phyloP scores from a whole-genome alignment of 306 rosid genomes.

The Arachis hypogaea region DNA sequence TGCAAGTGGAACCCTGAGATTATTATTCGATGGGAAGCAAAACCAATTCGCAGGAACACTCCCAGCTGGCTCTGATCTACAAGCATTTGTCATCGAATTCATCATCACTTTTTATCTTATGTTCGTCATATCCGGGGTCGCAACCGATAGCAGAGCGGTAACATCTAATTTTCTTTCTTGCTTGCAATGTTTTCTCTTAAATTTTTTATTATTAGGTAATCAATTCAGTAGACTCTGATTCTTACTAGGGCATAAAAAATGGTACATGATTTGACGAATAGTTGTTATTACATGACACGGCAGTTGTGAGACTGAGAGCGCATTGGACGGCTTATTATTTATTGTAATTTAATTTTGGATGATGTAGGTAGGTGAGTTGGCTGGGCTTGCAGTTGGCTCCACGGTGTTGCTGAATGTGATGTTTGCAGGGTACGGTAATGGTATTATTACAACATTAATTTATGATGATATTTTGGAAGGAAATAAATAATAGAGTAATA shows the following conservation, averaged over 20 bases:
- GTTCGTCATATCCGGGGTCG: constrained; percentile 82
- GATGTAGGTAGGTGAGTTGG: constrained; percentile 85
- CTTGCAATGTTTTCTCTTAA: not conserved
- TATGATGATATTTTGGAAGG: too few species aligned
- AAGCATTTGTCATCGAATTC: constrained; percentile 79
- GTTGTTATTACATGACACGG: constrained; percentile 24
- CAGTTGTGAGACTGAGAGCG: not conserved
- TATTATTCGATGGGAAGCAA: constrained; percentile 54
- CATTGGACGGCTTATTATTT: not conserved
- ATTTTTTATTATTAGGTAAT: not conserved
- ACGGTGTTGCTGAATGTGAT: constrained; percentile 77
- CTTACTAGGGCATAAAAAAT: constrained; percentile 22
- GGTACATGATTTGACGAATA: constrained; percentile 36
- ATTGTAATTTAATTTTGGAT: constrained; percentile 4
- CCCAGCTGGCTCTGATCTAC: constrained; percentile 56
- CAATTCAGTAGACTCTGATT: not conserved
- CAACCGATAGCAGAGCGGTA: constrained; percentile 87
- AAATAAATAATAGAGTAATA: too few species aligned
- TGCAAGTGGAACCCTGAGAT: constrained; percentile 76
- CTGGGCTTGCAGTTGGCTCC: constrained; percentile 80
- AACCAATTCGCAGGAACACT: constrained; percentile 67
- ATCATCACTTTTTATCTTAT: constrained; percentile 86
- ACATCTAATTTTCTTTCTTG: constrained; percentile 7
- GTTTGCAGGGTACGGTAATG: constrained; percentile 67
- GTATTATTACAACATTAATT: too few species aligned